Percentiles rank a stretch among this genome's conserved stretches.
These are phyloP conservation scores for Penicillium fimorum DNA, from an alignment of 495 filamentous ascomycete species.

Conservation along the genomic window DNA sequence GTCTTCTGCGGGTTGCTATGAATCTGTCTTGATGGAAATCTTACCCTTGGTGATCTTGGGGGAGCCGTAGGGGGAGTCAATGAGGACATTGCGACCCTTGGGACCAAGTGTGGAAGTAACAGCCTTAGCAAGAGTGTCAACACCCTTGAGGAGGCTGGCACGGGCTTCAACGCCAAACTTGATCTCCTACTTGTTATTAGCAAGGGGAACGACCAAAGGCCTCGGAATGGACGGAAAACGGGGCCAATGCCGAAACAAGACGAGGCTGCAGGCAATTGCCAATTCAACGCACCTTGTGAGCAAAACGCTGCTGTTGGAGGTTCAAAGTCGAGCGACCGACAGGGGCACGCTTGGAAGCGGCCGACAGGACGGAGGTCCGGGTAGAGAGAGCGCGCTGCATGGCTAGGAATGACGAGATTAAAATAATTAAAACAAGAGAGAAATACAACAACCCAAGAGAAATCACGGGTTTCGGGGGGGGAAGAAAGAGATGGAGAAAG, in stretches of 20 bases:
- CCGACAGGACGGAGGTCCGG: conserved; percentile 68
- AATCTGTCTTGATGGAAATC: conserved; percentile 12
- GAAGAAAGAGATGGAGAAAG: conserved; percentile 24
- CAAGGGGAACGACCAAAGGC: conserved; percentile 12
- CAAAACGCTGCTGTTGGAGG: conserved; percentile 84
- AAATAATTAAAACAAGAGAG: conserved; percentile 25
- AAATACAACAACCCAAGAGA: conserved; percentile 24
- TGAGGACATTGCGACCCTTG: conserved; percentile 97
- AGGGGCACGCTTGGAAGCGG: conserved; percentile 56
- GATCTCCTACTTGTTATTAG: conserved; percentile 67
- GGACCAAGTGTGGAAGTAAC: conserved; percentile 95
- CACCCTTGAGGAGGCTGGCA: conserved; percentile 84
- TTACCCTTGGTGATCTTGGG: conserved; percentile 99
- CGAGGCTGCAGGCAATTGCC: background rate
- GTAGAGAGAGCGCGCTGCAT: conserved; percentile 75
- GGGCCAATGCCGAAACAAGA: conserved; percentile 1
- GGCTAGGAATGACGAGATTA: conserved; percentile 33
- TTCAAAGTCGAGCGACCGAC: conserved; percentile 53
- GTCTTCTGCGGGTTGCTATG: background rate
- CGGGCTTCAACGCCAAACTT: conserved; percentile 97
- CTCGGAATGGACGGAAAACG: conserved; percentile 24
- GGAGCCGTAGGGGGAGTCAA: conserved; percentile 95
- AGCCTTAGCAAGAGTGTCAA: conserved; percentile 94
- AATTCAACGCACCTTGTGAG: conserved; percentile 75
- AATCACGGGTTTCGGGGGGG: conserved; percentile 22